phyloP scores from a whole-genome alignment of 495 filamentous ascomycete genomes.

The Chaetomium fimeti region DNA sequence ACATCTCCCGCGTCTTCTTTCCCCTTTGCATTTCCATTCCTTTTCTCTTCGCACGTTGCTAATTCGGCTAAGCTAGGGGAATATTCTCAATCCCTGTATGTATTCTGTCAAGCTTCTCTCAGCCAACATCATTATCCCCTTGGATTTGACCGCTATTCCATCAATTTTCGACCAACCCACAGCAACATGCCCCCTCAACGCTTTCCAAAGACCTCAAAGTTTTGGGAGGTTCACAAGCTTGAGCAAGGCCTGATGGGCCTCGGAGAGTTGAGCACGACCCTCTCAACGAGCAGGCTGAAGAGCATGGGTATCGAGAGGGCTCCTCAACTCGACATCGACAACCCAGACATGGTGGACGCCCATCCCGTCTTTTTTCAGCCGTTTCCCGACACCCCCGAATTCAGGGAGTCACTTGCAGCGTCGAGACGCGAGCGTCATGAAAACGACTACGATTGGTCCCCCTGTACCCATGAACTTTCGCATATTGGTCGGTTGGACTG shows the following conservation, averaged over 20 bases:
- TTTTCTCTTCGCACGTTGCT: too few species aligned
- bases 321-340: background rate
- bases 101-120: too few species aligned
- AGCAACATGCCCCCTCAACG: background rate
- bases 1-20: too few species aligned
- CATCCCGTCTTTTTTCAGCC: background rate
- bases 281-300: background rate
- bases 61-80: too few species aligned
- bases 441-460: background rate
- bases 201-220: background rate
- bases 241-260: background rate
- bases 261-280: background rate
- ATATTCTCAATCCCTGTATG: too few species aligned
- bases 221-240: background rate
- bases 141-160: too few species aligned
- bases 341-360: background rate
- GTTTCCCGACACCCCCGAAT: background rate
- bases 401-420: background rate
- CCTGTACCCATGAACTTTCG: background rate
- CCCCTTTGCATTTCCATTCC: too few species aligned
- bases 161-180: background rate
- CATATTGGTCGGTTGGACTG: background rate
- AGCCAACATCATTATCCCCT: too few species aligned
- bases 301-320: background rate
- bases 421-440: background rate